Base-by-base conservation (phyloP, 1,284 basidiomycete genomes). In the Pseudozyma sp. region DNA sequence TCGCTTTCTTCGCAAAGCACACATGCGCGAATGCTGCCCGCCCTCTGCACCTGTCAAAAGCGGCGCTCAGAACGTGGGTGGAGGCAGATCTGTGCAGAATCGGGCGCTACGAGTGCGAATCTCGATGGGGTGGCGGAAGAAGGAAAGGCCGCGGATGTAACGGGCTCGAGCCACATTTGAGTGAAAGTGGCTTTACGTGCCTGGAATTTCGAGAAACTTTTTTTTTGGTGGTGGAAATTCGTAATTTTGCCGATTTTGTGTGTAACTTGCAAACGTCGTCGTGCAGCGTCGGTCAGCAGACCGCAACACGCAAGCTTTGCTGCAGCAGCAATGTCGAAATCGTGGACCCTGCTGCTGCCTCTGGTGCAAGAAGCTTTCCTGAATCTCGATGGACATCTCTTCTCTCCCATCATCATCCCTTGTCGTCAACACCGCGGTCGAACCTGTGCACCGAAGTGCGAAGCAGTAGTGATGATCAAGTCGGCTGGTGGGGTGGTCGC, bases 401-500 rank as follows among this genome's bases (percentile, higher is more conserved):
- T 44, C 43, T 44, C 43, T 16, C 11, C 17, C 1, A 13, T 24
- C 24, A 19, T 16, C 35, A 17, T 19, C 17, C 37, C 9, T 24
- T 8, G 14, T 8, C 42, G 50, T 13, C 59, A 62, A 33, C 52
- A 34, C 14, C 40, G 44, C 24, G 13, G 14, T 42, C 13, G 11
- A 5, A 34, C 9, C 16, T 43, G n/a, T 17, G 13, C 40, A 35
- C 9, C 40, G 17, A 42, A 35, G 13, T 24, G 17, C 19, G n/a
- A 10, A 2, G 4, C 40, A 14, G 10, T 39, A 40, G 52, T 9
- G 29, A 71, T 71, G 68, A 58, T 71, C 59, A 67, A 54, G 54
- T 55, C 63, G 24, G 58, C 48, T 9, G 51, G 55, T 42, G 63
- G 47, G 45, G 62, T 63, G 58, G 63, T 71, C 58, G 63, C 68